Evolutionary conservation across 163 green algal species (phyloP).

Genomic region (Chlorella variabilis): DNA sequence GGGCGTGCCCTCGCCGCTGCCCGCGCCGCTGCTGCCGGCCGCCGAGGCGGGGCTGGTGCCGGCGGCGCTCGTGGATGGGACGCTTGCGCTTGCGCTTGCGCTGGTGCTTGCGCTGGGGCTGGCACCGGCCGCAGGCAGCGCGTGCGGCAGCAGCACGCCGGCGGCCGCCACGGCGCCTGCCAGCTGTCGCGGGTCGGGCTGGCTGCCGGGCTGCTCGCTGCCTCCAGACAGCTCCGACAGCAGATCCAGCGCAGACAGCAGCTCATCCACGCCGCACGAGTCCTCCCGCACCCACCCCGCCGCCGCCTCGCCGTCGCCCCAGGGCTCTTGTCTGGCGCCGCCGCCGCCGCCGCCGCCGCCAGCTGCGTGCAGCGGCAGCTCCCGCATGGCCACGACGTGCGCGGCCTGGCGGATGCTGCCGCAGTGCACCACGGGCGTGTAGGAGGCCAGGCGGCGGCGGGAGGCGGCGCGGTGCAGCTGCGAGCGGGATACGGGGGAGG

Average conservation of each 20-base stretch:
- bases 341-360: slow-evolving; percentile 2
- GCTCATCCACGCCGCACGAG: background rate
- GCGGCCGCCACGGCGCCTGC: slow-evolving; percentile 20
- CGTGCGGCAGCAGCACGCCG: slow-evolving; percentile 22
- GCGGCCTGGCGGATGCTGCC: slow-evolving; percentile 79
- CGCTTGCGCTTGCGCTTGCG: background rate
- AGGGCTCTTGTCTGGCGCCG: too few relatives aligned
- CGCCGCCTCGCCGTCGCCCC: too few relatives aligned
- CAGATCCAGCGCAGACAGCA: background rate
- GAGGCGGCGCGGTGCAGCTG: background rate
- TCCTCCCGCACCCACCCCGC: too few relatives aligned
- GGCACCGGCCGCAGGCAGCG: background rate
- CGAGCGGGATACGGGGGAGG: background rate
- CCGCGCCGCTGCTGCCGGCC: slow-evolving; percentile 27
- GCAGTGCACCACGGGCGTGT: slow-evolving; percentile 68
- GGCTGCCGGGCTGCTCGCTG: background rate
- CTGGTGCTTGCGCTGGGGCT: background rate
- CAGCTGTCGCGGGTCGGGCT: background rate
- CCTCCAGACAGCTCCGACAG: background rate
- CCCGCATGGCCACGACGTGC: slow-evolving; percentile 69
- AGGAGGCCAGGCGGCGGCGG: background rate
- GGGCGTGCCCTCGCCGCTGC: background rate
- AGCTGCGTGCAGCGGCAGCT: slow-evolving; percentile 38
- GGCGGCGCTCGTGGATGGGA: background rate
- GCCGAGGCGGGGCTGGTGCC: background rate